A percentile compares a stretch with the other conserved stretches of the same genome.
Evolutionary conservation across 352 stramenopile genomes (phyloP).

Genomic region (Globisporangium mamillatum): DNA sequence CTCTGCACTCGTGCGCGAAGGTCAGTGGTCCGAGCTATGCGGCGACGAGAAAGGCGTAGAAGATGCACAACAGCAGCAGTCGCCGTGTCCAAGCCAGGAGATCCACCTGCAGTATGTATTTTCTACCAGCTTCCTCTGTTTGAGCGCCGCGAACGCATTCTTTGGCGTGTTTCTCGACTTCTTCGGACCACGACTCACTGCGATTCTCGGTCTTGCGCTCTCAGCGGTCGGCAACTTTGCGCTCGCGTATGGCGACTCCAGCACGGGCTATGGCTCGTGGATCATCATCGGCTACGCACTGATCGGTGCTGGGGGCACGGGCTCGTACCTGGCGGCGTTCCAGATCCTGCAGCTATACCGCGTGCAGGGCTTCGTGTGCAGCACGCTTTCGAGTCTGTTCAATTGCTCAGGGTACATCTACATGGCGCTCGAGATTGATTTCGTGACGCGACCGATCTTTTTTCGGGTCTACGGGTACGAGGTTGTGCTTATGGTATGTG

Average conservation of each 20-base stretch:
- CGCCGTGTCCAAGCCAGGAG: constrained; percentile 57
- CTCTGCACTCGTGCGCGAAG: constrained; percentile 56
- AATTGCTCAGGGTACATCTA: constrained; percentile 86
- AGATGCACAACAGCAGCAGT: neutral
- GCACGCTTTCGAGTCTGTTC: constrained; percentile 78
- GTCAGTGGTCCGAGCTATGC: constrained; percentile 71
- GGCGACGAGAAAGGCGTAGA: constrained; percentile 4
- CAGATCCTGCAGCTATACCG: constrained; percentile 80
- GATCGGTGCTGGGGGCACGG: constrained; percentile 66
- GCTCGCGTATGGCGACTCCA: constrained; percentile 55
- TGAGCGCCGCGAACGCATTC: constrained; percentile 76
- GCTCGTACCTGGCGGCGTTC: constrained; percentile 72
- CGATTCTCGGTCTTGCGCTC: constrained; percentile 49
- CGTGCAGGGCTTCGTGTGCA: constrained; percentile 75
- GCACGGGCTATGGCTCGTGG: constrained; percentile 36
- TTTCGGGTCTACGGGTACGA: constrained; percentile 50
- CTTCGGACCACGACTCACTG: constrained; percentile 53
- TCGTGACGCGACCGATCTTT: constrained; percentile 44
- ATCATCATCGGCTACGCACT: constrained; percentile 74
- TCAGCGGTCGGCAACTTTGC: constrained; percentile 55
- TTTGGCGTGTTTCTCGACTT: constrained; percentile 77
- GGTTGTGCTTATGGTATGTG: neutral
- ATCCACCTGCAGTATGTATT: constrained; percentile 77
- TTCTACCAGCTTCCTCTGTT: constrained; percentile 71
- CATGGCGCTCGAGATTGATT: constrained; percentile 68